A percentile compares a stretch with the other conserved stretches of the same genome.
These are phyloP conservation scores for Endoconidiophora polonica DNA, from an alignment of 2,329 filamentous ascomycete genomes.

Conservation along the genomic window DNA sequence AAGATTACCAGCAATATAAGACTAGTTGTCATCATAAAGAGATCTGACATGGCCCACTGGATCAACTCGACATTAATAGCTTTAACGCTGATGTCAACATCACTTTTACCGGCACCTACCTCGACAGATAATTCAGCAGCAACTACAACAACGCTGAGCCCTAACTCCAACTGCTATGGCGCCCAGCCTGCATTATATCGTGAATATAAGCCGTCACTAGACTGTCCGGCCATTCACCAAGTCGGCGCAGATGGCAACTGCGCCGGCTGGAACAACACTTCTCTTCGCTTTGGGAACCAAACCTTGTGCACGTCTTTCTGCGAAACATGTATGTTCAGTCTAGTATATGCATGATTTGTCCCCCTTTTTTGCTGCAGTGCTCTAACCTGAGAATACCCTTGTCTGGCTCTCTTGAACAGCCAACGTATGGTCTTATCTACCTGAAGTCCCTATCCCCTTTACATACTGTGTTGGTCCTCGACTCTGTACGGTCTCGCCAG, in stretches of 20 bases:
- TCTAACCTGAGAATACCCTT: too few relatives aligned
- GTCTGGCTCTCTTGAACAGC: not conserved
- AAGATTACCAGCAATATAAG: too few relatives aligned
- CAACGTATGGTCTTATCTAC: slow-evolving; percentile 9
- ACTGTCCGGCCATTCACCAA: slow-evolving; percentile 5
- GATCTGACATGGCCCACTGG: not conserved
- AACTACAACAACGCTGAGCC: not conserved
- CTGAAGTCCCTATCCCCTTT: slow-evolving; percentile 6
- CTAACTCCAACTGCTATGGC: not conserved
- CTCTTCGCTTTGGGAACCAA: not conserved
- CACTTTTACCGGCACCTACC: not conserved
- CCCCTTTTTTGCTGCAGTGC: not conserved
- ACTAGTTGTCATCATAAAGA: too few relatives aligned
- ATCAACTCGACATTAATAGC: not conserved
- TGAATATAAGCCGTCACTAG: not conserved
- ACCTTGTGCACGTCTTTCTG: slow-evolving; percentile 7
- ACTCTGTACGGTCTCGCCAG: not conserved
- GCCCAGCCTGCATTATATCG: slow-evolving; percentile 1
- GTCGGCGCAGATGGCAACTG: slow-evolving; percentile 5
- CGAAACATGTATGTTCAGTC: not conserved
- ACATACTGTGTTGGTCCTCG: slow-evolving; percentile 7
- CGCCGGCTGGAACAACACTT: not conserved
- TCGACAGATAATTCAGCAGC: not conserved
- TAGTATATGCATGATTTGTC: too few relatives aligned
- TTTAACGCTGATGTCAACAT: not conserved